Evolutionary conservation across 306 rosid genomes (phyloP).

Genomic region (Vachellia pachyceras): DNA sequence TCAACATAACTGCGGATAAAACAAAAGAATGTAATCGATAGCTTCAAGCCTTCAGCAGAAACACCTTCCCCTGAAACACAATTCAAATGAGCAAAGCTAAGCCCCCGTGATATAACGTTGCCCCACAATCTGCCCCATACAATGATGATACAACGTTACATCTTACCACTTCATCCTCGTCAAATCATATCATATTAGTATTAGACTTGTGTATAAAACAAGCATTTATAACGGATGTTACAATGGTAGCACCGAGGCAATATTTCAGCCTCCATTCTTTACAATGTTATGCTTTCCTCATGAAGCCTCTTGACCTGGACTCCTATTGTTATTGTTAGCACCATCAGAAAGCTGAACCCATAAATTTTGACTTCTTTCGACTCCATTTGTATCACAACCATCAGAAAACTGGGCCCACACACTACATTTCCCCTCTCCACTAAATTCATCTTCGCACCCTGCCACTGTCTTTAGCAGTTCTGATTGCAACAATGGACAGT

Average conservation of each 20-base stretch:
- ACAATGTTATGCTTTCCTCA: constrained; percentile 35
- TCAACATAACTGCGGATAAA: neutral
- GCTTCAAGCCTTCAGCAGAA: neutral
- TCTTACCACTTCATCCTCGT: no score
- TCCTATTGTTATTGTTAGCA: constrained; percentile 66
- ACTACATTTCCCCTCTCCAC: constrained; percentile 87
- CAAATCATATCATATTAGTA: constrained; percentile 1
- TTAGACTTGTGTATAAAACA: constrained; percentile 2
- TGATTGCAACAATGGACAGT: constrained; percentile 85
- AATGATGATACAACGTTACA: neutral
- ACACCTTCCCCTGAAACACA: neutral
- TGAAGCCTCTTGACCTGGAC: constrained; percentile 76
- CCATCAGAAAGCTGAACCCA: constrained; percentile 88
- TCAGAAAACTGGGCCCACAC: constrained; percentile 96
- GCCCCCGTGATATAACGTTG: constrained; percentile 21
- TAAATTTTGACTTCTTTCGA: constrained; percentile 64
- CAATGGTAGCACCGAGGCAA: constrained; percentile 30
- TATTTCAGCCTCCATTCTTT: constrained; percentile 10
- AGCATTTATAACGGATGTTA: constrained; percentile 30
- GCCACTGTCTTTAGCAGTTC: constrained; percentile 94
- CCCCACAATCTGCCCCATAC: constrained; percentile 6
- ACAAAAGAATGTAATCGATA: neutral
- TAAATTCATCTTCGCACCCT: constrained; percentile 84
- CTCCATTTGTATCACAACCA: constrained; percentile 83
- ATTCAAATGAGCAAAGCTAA: constrained; percentile 21